phyloP scores from a whole-genome alignment of 768 basidiomycete species.

The Gelatoporia subvermispora region DNA sequence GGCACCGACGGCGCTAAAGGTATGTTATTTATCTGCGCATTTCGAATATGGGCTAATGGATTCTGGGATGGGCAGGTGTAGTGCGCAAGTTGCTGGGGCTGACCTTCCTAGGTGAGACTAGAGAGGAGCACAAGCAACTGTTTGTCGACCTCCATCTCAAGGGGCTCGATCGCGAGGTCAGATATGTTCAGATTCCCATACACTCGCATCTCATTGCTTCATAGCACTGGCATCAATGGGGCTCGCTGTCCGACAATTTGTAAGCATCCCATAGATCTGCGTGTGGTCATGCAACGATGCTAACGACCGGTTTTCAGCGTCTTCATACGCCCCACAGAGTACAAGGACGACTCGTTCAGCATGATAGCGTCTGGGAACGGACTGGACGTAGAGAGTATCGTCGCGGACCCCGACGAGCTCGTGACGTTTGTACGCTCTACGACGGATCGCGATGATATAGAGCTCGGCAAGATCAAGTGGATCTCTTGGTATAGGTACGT shows the following conservation, averaged over 20 bases:
- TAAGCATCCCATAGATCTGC: no score
- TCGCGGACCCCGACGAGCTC: constrained; percentile 1
- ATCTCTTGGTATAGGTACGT: not conserved
- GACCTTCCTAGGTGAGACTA: not conserved
- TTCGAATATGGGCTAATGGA: not conserved
- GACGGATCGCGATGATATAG: constrained; percentile 1
- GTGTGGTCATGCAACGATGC: no score
- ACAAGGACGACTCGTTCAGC: not conserved
- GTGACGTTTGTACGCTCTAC: not conserved
- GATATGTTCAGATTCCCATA: not conserved
- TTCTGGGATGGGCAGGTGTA: not conserved
- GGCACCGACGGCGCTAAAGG: constrained; percentile 36
- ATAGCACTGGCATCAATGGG: no score
- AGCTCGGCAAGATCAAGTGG: not conserved
- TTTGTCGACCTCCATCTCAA: constrained; percentile 1
- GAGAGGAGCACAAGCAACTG: not conserved
- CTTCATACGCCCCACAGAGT: not conserved
- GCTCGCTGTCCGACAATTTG: no score
- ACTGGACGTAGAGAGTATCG: not conserved
- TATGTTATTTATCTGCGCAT: not conserved
- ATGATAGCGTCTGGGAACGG: not conserved
- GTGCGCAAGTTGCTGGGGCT: constrained; percentile 2
- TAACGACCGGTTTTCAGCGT: not conserved
- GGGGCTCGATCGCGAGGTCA: constrained; percentile 1
- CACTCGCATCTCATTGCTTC: no score